Evolutionary conservation across 2,329 filamentous ascomycete species (phyloP), one percentile per base, ranked within the genome.

Genomic region (Fusarium sp.): DNA sequence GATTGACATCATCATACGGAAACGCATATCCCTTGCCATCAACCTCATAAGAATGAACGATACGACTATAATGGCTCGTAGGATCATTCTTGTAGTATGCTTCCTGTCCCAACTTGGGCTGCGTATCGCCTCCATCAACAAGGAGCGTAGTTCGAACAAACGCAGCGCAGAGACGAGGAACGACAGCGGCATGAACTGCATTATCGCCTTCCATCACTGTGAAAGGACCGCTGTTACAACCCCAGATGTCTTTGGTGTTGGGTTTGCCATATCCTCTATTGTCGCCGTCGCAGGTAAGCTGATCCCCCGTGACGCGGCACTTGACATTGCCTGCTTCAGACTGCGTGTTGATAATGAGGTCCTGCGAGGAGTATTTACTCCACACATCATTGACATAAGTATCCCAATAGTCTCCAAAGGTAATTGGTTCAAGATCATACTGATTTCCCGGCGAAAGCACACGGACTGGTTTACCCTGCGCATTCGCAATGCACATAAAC

Each of bases 1-100:
- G 87, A 61, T 89, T 88, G 23, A 93, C 91, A 77, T 93, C 91
- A 75, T 93, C 91, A 73, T 92, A 93, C 0, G 91, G 85, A 77
- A 92, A 93, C 1, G 89, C 88, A 77, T 93, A 93, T 0, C 91
- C 91, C 49, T 84, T 82, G 2, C 86, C 86, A 78, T 92, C 89
- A 9, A 86, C 77, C 81, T 91, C 89, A 56, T 88, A 85, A 42
- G 85, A 80, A 79, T 93, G 91, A 5, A 93, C 85, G 43, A 92
- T 83, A 13, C 88, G 83, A 35, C 88, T 83, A 77, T 91, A 93
- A 77, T 92, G 90, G 74, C 81, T 85, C 16, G 85, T 86, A 1
- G 85, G 83, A 50, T 80, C 72, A n/a, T 33, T 66, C 5, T 77
- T 79, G 77, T 89, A 89, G 79, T 88, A 89, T 32, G 66, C 64